A percentile compares a stretch with the other conserved stretches of the same genome.
phyloP scores from a whole-genome alignment of 768 basidiomycete genomes.

The Macrolepiota albuminosa region DNA sequence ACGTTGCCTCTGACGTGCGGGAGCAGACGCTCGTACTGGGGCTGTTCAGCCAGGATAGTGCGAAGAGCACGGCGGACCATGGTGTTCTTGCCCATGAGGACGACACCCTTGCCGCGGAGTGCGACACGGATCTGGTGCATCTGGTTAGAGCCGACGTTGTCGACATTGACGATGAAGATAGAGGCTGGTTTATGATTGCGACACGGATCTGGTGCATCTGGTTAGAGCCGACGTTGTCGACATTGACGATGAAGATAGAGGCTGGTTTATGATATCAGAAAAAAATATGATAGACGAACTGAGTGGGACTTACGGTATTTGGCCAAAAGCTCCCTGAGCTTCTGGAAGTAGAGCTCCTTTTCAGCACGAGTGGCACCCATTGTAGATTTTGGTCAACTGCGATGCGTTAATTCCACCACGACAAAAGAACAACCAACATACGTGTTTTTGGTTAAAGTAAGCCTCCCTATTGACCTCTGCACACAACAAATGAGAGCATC shows the following conservation, averaged over 20 bases:
- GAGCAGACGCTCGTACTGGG: conserved; percentile 94
- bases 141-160: conserved; percentile 99
- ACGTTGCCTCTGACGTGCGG: conserved; percentile 97
- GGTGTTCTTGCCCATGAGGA: conserved; percentile 99
- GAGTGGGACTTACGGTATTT: conserved; percentile 70
- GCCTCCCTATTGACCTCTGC: conserved; percentile 90
- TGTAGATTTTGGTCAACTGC: conserved; percentile 32
- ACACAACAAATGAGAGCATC: not conserved
- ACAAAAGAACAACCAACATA: conserved; percentile 5
- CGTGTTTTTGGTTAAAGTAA: conserved; percentile 14
- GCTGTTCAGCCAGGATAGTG: conserved; percentile 81
- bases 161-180: conserved; percentile 98
- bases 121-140: conserved; percentile 97
- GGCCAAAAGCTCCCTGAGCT: conserved; percentile 89
- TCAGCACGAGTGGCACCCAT: conserved; percentile 93
- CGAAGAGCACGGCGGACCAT: conserved; percentile 99
- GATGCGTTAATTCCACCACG: not conserved
- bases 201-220: conserved; percentile 99
- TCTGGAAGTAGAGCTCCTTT: conserved; percentile 87
- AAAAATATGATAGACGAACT: not conserved
- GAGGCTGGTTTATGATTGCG: conserved; percentile 65
- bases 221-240: conserved; percentile 99
- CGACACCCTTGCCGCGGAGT: conserved; percentile 93
- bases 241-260: conserved; percentile 98
- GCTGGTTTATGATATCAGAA: conserved; percentile 41